phyloP scores from a whole-genome alignment of 106 monocot genomes.

The Dactylorhiza incarnata region DNA sequence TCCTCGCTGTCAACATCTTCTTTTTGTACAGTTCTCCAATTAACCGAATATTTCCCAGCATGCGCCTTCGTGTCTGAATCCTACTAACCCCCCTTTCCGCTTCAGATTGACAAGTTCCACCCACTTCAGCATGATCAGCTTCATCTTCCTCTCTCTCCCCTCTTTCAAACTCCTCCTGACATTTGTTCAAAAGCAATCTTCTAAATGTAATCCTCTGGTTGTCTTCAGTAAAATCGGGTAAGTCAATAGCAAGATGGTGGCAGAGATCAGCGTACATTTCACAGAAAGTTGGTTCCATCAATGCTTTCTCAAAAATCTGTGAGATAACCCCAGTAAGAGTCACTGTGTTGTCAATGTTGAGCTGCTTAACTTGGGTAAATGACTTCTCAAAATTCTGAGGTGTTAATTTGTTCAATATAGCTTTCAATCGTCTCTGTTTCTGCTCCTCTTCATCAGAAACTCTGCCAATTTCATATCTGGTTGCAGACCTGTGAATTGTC shows the following conservation, averaged over 20 bases:
- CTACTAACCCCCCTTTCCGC: slow-evolving; percentile 60
- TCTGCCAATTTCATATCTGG: slow-evolving; percentile 72
- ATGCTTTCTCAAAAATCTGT: slow-evolving; percentile 92
- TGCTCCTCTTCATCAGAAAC: slow-evolving; percentile 54
- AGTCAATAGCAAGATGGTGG: slow-evolving; percentile 42
- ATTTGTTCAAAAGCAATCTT: slow-evolving; percentile 76
- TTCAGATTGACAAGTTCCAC: slow-evolving; percentile 45
- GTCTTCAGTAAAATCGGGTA: slow-evolving; percentile 66
- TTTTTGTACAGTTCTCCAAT: slow-evolving; percentile 93
- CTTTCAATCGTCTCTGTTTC: slow-evolving; percentile 76
- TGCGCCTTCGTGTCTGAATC: slow-evolving; percentile 52
- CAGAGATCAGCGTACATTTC: slow-evolving; percentile 99
- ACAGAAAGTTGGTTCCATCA: slow-evolving; percentile 90
- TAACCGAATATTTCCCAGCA: slow-evolving; percentile 88
- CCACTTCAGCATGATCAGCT: slow-evolving; percentile 52
- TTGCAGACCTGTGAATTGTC: slow-evolving; percentile 73
- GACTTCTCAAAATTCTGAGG: slow-evolving; percentile 83
- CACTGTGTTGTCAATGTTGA: slow-evolving; percentile 46
- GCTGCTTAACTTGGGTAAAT: slow-evolving; percentile 61
- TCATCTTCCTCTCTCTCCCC: slow-evolving; percentile 66
- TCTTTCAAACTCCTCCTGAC: slow-evolving; percentile 97
- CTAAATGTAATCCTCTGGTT: slow-evolving; percentile 82
- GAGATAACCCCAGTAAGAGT: slow-evolving; percentile 78
- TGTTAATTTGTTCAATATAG: slow-evolving; percentile 80
- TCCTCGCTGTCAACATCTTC: slow-evolving; percentile 84